Base-by-base conservation (phyloP, 2,329 filamentous ascomycete species). In the Diaporthe citriasiana region DNA sequence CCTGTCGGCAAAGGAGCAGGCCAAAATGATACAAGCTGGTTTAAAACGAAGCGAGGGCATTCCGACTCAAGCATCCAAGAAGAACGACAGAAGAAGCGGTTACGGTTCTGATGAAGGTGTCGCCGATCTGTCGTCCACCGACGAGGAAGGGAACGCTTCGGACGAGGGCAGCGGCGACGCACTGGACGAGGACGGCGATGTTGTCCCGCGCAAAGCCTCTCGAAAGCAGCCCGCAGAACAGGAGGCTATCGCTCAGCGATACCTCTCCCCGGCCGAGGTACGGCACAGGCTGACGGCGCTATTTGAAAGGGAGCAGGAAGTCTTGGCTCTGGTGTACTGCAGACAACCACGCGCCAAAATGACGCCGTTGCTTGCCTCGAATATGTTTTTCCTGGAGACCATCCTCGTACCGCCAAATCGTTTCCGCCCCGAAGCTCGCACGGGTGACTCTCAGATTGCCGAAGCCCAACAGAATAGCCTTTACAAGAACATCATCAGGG, bases 371-470 rank as follows among this genome's bases (percentile, higher is more conserved):
- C 86, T 95, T n/a, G 91, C 87, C 3, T 90, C 94, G 1, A 94
- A 98, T 77, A 98, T 98, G 92, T 98, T 99, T 84, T 99, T 99
- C 84, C 87, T 98, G 73, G 92, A 93, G 73, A 93, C 92, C 47
- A 86, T 99, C 70, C 87, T 98, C 19, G 95, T 99, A 0, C 95
- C 97, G 2, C 97, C 97, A 2, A 99, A 98, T 82, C 93, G 92
- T 78, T 99, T 93, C 82, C 92, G 97, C 53, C 95, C 97, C 17
- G 95, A 97, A 81, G 94, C 95, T 13, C 90, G 91, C 74, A 95
- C 94, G 40, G 94, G 95, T 57, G 90, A 93, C 47, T 92, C 93
- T 56, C 92, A 95, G 71, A 93, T 98, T 76, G 91, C 95, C 35
- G 97, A 99, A 82, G 93, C 94, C 4, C 92, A 95, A 78, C 94